These are phyloP conservation scores for Ramaria sp. DNA, from an alignment of 768 basidiomycete species.

Conservation along the genomic window DNA sequence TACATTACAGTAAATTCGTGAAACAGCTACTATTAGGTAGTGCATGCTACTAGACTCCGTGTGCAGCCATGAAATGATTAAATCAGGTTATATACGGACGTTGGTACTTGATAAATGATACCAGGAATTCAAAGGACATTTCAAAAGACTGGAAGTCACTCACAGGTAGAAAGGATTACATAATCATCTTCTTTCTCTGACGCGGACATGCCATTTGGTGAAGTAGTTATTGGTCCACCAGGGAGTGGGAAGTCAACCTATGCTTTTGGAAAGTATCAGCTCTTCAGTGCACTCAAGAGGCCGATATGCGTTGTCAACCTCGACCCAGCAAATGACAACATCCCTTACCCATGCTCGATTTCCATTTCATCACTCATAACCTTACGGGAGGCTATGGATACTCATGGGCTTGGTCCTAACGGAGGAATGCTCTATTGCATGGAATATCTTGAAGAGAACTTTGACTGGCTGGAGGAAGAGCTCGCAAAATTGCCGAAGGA, in stretches of 20 bases:
- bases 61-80: too few species aligned
- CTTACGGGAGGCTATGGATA: conserved; percentile 77
- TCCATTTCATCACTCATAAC: conserved; percentile 80
- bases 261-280: conserved; percentile 78
- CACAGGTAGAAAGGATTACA: too few species aligned
- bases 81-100: too few species aligned
- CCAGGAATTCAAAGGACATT: too few species aligned
- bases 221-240: conserved; percentile 77
- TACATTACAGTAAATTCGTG: too few species aligned
- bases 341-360: conserved; percentile 87
- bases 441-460: conserved; percentile 93
- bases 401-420: conserved; percentile 82
- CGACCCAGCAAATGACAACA: conserved; percentile 85
- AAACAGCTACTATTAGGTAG: too few species aligned
- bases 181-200: too few species aligned
- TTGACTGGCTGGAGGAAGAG: conserved; percentile 73
- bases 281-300: conserved; percentile 76
- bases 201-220: conserved; percentile 67
- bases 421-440: conserved; percentile 95
- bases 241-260: conserved; percentile 86
- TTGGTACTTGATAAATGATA: too few species aligned
- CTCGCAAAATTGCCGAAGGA: conserved; percentile 57
- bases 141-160: too few species aligned
- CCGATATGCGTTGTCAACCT: conserved; percentile 90
- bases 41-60: too few species aligned